Base-by-base conservation (phyloP, 1,139 yeast species). In the Meyerozyma athensensis region DNA sequence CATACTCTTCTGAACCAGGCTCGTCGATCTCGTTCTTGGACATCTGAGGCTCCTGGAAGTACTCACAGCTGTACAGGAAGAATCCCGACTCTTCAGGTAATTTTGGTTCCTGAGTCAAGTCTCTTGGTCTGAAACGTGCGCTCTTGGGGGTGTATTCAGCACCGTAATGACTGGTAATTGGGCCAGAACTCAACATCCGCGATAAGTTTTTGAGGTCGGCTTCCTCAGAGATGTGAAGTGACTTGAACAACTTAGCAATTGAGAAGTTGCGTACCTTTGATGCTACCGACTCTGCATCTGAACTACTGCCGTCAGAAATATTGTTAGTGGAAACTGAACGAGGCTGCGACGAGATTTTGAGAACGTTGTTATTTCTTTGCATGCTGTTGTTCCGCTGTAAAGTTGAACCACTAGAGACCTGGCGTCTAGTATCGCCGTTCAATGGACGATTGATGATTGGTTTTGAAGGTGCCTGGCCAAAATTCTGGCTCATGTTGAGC, bases 11-110 rank as follows among this genome's bases (percentile, higher is more conserved):
- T 40, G 96, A 86, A 0, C 97, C 98, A 0, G 96, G 95, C 54
- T 90, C 96, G 49, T 92, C 97, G 14, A 80, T 68, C 52, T 92
- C 97, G 41, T 79, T 77, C 45, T 79, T 81, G 13, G 87, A 80
- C 84, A 92, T 85, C 55, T 92, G 97, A 0, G 99, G 97, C 54
- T 90, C 97, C 53, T 90, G 96, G 63, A 90, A 92, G 54, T 89
- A 90, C 55, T 92, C 98, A 45, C 86, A 71, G 52, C 92, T 79
- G 67, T 89, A 92, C 40, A 86, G 95, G 47, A 90, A 81, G 54
- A 92, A 90, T 4, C 82, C 81, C 16, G 95, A 83, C 12, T 72
- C 69, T 18, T 81, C 60, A 0, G 95, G 90, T 7, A 82, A 52
- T n/a, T 59, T 61, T 2, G 81, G 74, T 28, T 58, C 55, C 3